Conservation (phyloP, 306 rosid species). For the Medicago ruthenica region DNA sequence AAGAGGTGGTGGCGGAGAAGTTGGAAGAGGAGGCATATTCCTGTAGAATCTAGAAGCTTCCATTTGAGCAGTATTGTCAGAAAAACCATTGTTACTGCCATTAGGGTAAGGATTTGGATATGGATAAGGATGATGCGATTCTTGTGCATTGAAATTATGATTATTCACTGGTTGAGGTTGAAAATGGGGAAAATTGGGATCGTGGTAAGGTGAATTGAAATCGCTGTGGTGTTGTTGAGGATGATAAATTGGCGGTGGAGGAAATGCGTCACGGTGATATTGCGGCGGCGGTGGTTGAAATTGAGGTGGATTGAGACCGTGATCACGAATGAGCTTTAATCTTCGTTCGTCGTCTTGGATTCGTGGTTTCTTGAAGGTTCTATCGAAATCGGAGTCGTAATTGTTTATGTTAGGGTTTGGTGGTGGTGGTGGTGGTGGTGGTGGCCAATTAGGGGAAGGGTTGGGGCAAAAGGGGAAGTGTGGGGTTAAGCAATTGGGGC, state of each 20-base stretch:
- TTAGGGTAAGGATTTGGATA: constrained; percentile 27
- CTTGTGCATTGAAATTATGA: constrained; percentile 39
- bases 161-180: constrained; percentile 4
- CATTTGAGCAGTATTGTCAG: constrained; percentile 17
- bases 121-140: constrained; percentile 45
- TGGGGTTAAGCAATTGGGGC: constrained; percentile 38
- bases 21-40: constrained; percentile 79
- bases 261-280: background rate
- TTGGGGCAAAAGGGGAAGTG: constrained; percentile 49
- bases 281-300: background rate
- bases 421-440: constrained; percentile 8
- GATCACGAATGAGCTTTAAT: constrained; percentile 85
- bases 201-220: constrained; percentile 39
- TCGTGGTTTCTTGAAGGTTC: constrained; percentile 71
- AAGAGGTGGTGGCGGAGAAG: constrained; percentile 81
- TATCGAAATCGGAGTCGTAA: constrained; percentile 53
- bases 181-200: constrained; percentile 19
- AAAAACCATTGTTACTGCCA: background rate
- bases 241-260: background rate
- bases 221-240: constrained; percentile 11
- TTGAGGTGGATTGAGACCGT: constrained; percentile 57
- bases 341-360: constrained; percentile 70
- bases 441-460: constrained; percentile 43
- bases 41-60: constrained; percentile 56
- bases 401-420: constrained; percentile 36